Percentiles rank a stretch among this genome's conserved stretches.
Evolutionary conservation across 164 flowering plant genomes (phyloP).

Genomic region (Buxus sempervirens): DNA sequence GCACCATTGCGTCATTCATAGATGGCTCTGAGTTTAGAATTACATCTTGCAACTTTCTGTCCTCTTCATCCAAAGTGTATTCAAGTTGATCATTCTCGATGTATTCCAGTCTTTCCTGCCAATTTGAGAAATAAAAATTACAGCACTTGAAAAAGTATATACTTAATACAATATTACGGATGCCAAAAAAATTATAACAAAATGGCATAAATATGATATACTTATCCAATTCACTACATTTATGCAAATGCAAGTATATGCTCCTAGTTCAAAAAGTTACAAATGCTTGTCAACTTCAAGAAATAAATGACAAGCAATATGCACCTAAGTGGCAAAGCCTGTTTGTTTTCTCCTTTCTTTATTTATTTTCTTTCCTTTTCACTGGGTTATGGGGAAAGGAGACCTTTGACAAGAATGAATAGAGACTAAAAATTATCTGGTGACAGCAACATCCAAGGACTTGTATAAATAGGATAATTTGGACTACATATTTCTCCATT

Average conservation of each 20-base stretch:
- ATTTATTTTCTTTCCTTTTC: too few species aligned
- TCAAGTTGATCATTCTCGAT: constrained; percentile 88
- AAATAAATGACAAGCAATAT: too few species aligned
- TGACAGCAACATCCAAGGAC: neutral
- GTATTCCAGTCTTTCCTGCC: constrained; percentile 76
- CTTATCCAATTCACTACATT: neutral
- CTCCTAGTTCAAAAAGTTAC: neutral
- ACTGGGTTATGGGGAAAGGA: neutral
- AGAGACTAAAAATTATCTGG: neutral
- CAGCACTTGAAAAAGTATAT: neutral
- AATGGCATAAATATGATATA: neutral
- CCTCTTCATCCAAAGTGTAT: constrained; percentile 91
- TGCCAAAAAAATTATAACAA: neutral
- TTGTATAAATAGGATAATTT: neutral
- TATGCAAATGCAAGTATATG: too few species aligned
- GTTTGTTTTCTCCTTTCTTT: too few species aligned
- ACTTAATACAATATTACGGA: neutral
- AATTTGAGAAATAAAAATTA: constrained; percentile 7
- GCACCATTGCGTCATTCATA: constrained; percentile 39
- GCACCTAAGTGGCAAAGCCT: neutral
- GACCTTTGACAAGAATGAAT: neutral
- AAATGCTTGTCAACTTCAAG: too few species aligned
- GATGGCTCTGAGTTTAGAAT: constrained; percentile 67
- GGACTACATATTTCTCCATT: neutral
- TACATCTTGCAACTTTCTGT: constrained; percentile 60